These are phyloP conservation scores for Salisapilia sapeloensis DNA, from an alignment of 352 stramenopile species.

Conservation along the genomic window DNA sequence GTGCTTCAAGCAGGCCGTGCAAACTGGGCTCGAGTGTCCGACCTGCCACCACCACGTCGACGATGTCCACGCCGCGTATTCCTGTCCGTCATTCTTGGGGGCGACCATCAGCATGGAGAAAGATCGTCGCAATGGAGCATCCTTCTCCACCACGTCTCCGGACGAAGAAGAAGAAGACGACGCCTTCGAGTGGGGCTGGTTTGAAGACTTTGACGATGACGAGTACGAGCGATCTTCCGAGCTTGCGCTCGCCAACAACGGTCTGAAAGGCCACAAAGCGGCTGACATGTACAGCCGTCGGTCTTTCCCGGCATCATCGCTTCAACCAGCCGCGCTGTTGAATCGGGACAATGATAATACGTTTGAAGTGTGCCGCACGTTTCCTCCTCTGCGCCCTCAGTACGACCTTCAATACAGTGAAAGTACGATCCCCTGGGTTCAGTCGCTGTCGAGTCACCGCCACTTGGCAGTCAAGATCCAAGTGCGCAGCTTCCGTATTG, in stretches of 20 bases:
- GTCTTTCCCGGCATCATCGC: too few relatives aligned
- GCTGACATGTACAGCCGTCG: slow-evolving; percentile 3
- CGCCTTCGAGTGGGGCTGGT: slow-evolving; percentile 63
- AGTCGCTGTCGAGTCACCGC: slow-evolving; percentile 36
- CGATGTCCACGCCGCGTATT: slow-evolving; percentile 31
- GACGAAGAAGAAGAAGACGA: slow-evolving; percentile 17
- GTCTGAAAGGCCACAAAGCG: slow-evolving; percentile 1
- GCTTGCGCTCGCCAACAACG: slow-evolving; percentile 9
- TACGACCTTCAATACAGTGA: slow-evolving; percentile 49
- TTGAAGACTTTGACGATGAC: slow-evolving; percentile 69
- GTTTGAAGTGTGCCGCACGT: slow-evolving; percentile 62
- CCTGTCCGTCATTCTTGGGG: too few relatives aligned
- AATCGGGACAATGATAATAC: slow-evolving; percentile 43
- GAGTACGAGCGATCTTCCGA: slow-evolving; percentile 11
- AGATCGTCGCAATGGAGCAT: too few relatives aligned
- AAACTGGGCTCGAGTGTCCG: slow-evolving; percentile 40
- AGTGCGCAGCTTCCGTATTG: slow-evolving; percentile 72
- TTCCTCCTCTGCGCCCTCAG: slow-evolving; percentile 23
- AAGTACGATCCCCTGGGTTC: slow-evolving; percentile 47
- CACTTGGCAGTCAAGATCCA: slow-evolving; percentile 66
- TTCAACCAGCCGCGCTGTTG: slow-evolving; percentile 17
- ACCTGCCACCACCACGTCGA: slow-evolving; percentile 46
- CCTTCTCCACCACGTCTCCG: slow-evolving; percentile 16
- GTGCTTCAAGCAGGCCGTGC: slow-evolving; percentile 64
- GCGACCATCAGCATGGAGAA: too few relatives aligned